Conservation (phyloP, 805 yeast genomes). For the Barnettozyma californica region DNA sequence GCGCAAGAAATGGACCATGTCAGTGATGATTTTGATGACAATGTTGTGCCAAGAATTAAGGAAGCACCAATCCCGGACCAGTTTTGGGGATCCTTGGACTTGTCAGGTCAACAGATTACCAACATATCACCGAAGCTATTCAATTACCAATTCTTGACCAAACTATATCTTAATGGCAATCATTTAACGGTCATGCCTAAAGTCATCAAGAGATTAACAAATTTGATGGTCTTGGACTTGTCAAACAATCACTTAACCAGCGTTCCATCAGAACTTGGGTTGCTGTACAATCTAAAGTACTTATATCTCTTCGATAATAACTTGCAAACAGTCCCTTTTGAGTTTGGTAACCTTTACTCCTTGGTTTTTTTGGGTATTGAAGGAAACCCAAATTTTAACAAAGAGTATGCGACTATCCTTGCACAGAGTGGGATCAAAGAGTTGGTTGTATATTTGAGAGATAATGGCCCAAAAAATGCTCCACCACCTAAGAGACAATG, state of each 20-base stretch:
- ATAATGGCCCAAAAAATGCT: conserved; percentile 62
- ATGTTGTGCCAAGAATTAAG: conserved; percentile 63
- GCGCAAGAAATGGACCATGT: conserved; percentile 33
- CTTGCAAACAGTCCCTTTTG: conserved; percentile 68
- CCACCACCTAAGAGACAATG: conserved; percentile 77
- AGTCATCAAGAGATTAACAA: conserved; percentile 59
- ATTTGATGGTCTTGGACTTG: conserved; percentile 77
- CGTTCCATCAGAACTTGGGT: conserved; percentile 83
- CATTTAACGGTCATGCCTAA: conserved; percentile 64
- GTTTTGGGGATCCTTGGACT: conserved; percentile 90
- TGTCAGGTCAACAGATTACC: conserved; percentile 82
- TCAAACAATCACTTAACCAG: conserved; percentile 68
- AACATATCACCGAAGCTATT: conserved; percentile 69
- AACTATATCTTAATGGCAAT: conserved; percentile 84
- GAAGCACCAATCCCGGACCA: conserved; percentile 52
- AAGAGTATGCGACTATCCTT: conserved; percentile 55
- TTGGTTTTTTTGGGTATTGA: conserved; percentile 86
- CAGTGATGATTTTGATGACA: conserved; percentile 39
- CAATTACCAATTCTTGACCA: conserved; percentile 78
- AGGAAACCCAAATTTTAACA: conserved; percentile 76
- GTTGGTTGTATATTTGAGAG: conserved; percentile 74
- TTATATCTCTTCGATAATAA: conserved; percentile 86
- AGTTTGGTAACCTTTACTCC: conserved; percentile 80
- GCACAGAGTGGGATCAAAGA: conserved; percentile 84
- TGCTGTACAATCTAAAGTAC: conserved; percentile 72